Evolutionary conservation across 495 filamentous ascomycete genomes (phyloP), one percentile per base, ranked within the genome.

Genomic region (Penicillium lagena): DNA sequence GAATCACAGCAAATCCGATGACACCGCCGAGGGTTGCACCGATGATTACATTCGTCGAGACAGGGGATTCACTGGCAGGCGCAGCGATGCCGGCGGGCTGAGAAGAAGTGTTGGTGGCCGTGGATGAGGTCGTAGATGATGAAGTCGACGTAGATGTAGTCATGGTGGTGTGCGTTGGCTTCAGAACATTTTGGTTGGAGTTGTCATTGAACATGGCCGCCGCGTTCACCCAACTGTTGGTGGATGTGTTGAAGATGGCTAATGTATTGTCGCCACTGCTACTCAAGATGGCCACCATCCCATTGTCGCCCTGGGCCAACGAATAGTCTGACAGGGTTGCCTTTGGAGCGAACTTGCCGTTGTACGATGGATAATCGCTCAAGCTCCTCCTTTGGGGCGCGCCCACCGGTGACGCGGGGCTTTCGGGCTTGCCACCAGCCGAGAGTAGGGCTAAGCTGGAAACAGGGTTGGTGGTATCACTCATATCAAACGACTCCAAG

Each of bases 141-240:
- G 73, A 51, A 22, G 71, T 59, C 5, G 77, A 59, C 29, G 60
- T 55, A 7, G 71, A 57, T 9, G 68, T 51, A 13, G 67, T 64
- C 2, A 52, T 11, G 67, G 55, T 7, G 66, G 39, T 4, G 66
- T 46, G 12, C 62, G 51, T 6, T 11, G 69, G 60, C 29, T 70
- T 64, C 35, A 69, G 17, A 59, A 52, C 22, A 62, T 64, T 45
- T 29, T 71, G 61, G 15, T 54, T 39, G 27, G 73, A 56, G 7
- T 66, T 73, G 28, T 68, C 71, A 32, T 64, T 61, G 45, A 97
- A 83, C 28, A 85, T 62, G 15, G 75, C 63, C 2, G 78, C 83
- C 0, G 89, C 73, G 64, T 96, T 87, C 14, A 83, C 61, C 93
- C 93, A 98, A 49, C 72, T 64, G 57, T 97, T 95, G 40, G 76